Conservation (phyloP, 169 alveolate genomes). For the Plasmodium fragile region DNA sequence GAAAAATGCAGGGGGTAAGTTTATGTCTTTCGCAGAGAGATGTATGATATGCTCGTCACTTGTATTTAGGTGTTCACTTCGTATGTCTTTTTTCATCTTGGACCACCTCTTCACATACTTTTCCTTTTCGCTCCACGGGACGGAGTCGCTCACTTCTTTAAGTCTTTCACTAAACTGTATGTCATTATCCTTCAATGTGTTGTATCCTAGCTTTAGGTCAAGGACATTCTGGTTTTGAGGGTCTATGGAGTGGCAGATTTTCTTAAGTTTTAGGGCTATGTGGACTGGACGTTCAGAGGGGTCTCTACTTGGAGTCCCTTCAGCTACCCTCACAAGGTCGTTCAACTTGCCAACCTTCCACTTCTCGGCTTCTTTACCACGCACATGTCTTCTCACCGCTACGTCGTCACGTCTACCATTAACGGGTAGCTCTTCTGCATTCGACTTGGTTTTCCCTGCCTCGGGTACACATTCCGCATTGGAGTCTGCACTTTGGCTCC, state of each 20-base stretch:
- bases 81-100: constrained; percentile 49
- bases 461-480: background rate
- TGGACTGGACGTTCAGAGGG: background rate
- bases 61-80: background rate
- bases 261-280: constrained; percentile 28
- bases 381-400: background rate
- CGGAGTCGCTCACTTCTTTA: constrained; percentile 4
- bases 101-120: constrained; percentile 63
- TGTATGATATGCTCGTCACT: constrained; percentile 44
- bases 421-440: background rate
- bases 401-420: background rate
- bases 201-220: constrained; percentile 65
- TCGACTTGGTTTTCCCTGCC: background rate
- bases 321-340: background rate
- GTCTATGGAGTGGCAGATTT: constrained; percentile 14
- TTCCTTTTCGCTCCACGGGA: constrained; percentile 31
- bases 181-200: constrained; percentile 47
- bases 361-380: background rate
- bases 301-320: background rate
- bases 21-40: constrained; percentile 26
- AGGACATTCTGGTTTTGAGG: constrained; percentile 22
- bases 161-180: constrained; percentile 21
- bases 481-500: background rate
- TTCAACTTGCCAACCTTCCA: background rate
- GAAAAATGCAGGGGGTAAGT: constrained; percentile 26